Evolutionary conservation across 495 filamentous ascomycete species (phyloP), one percentile per base, ranked within the genome.

Genomic region (Aspergillus sclerotioniger): DNA sequence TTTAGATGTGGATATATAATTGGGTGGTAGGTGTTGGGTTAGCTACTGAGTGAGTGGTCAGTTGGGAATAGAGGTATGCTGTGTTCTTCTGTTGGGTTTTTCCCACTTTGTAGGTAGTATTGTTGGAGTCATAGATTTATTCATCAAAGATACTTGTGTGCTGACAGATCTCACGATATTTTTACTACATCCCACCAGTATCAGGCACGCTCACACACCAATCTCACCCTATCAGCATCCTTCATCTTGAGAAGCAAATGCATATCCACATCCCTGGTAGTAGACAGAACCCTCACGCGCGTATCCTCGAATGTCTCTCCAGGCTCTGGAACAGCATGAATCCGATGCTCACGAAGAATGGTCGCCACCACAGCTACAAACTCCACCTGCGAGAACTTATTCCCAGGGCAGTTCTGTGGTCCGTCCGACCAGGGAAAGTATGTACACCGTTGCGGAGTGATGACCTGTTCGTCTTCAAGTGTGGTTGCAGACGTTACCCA

Each of bases 151-250:
- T n/a, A n/a, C n/a, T n/a, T n/a, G n/a, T n/a, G n/a, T n/a, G n/a
- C n/a, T n/a, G n/a, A n/a, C n/a, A n/a, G n/a, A n/a, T n/a, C n/a
- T n/a, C n/a, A n/a, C n/a, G n/a, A n/a, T n/a, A n/a, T n/a, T n/a
- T n/a, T n/a, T n/a, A n/a, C n/a, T n/a, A n/a, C n/a, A n/a, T n/a
- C n/a, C n/a, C n/a, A n/a, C n/a, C n/a, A n/a, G n/a, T n/a, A n/a
- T n/a, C n/a, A n/a, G n/a, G n/a, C 25, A 25, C 33, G 33, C 33
- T 25, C 12, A 13, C 12, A 56, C 50, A 9, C 13, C 44, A 43
- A 48, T 53, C 2, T 66, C 64, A 19, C 57, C 64, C 19, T 64
- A 67, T 20, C 62, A 58, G 53, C 29, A 48, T 56, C 13, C 43
- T 39, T 47, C 53, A 56, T 56, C n/a, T 39, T 0, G 7, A 56